These are phyloP conservation scores for Colletotrichum spinosum DNA, from an alignment of 2,329 filamentous ascomycete species.

Conservation along the genomic window DNA sequence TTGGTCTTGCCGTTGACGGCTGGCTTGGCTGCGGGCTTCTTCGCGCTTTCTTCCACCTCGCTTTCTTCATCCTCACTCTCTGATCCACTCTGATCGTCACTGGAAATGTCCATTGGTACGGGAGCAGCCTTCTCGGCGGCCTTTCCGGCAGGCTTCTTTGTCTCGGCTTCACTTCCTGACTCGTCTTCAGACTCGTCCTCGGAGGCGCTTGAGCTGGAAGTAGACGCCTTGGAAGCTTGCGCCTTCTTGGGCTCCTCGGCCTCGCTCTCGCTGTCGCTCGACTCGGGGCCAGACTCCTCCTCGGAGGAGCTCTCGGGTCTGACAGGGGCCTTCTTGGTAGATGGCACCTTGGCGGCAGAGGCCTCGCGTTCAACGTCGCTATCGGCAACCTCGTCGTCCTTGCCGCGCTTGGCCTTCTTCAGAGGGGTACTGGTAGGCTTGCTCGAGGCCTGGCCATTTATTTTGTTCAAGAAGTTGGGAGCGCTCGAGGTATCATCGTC, in stretches of 20 bases:
- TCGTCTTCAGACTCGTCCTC: slow-evolving; percentile 1
- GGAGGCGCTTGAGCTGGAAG: no score
- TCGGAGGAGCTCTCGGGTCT: slow-evolving; percentile 38
- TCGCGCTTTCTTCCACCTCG: neutral
- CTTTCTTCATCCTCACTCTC: slow-evolving; percentile 42
- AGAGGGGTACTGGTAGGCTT: slow-evolving; percentile 28
- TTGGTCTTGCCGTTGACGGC: slow-evolving; percentile 14
- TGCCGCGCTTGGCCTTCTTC: slow-evolving; percentile 42
- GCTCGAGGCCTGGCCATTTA: slow-evolving; percentile 32
- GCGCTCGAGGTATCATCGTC: slow-evolving; percentile 16
- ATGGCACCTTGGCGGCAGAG: slow-evolving; percentile 35
- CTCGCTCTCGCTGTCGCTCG: slow-evolving; percentile 44
- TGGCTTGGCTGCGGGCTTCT: slow-evolving; percentile 38
- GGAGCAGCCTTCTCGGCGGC: slow-evolving; percentile 23
- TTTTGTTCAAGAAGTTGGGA: slow-evolving; percentile 11
- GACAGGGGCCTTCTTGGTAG: slow-evolving; percentile 39
- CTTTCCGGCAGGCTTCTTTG: slow-evolving; percentile 38
- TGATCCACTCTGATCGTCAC: slow-evolving; percentile 42
- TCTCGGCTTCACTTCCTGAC: neutral
- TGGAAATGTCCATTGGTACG: slow-evolving; percentile 38
- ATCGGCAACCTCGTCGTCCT: slow-evolving; percentile 55
- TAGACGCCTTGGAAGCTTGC: no score
- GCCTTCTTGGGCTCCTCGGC: slow-evolving; percentile 37
- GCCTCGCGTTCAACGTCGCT: slow-evolving; percentile 53
- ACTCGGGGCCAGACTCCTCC: slow-evolving; percentile 39